phyloP scores from a whole-genome alignment of 116 monocot species.

The Phalaenopsis hybrid region DNA sequence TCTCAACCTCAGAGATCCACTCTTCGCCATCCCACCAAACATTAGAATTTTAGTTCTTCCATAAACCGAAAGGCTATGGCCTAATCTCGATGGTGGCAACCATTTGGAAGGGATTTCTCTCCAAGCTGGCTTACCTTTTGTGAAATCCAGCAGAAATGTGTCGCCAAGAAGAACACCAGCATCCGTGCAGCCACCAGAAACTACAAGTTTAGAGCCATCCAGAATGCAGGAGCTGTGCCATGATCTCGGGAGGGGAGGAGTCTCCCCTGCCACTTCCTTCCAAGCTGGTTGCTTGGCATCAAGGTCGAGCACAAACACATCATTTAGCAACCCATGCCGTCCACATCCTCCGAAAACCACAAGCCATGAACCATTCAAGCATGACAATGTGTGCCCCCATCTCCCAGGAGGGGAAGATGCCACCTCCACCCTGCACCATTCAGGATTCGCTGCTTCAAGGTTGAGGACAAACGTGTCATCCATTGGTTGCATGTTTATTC shows the following conservation, averaged over 20 bases:
- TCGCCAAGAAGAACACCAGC: constrained; percentile 66
- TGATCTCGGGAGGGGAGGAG: constrained; percentile 61
- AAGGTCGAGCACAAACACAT: too few relatives aligned
- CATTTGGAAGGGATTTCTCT: constrained; percentile 55
- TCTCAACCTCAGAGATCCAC: constrained; percentile 61
- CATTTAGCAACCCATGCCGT: constrained; percentile 62
- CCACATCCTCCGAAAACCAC: constrained; percentile 83
- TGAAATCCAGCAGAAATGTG: constrained; percentile 60
- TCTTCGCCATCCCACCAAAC: constrained; percentile 85
- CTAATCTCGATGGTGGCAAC: constrained; percentile 59
- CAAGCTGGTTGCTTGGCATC: constrained; percentile 28
- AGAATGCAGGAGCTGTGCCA: constrained; percentile 86
- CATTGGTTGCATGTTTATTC: constrained; percentile 87
- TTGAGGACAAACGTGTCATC: constrained; percentile 85
- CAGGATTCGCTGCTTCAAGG: constrained; percentile 56
- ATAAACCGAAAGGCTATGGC: constrained; percentile 68
- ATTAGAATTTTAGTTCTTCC: constrained; percentile 55
- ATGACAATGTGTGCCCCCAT: constrained; percentile 85
- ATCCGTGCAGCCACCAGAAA: constrained; percentile 74
- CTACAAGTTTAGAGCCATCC: constrained; percentile 63
- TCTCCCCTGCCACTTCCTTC: constrained; percentile 47
- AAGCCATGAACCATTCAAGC: constrained; percentile 60
- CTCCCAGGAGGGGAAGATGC: constrained; percentile 68
- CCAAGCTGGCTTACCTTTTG: constrained; percentile 59
- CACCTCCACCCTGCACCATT: constrained; percentile 62